Conservation (phyloP, 2,329 filamentous ascomycete species). For the Helotiales sp. region DNA sequence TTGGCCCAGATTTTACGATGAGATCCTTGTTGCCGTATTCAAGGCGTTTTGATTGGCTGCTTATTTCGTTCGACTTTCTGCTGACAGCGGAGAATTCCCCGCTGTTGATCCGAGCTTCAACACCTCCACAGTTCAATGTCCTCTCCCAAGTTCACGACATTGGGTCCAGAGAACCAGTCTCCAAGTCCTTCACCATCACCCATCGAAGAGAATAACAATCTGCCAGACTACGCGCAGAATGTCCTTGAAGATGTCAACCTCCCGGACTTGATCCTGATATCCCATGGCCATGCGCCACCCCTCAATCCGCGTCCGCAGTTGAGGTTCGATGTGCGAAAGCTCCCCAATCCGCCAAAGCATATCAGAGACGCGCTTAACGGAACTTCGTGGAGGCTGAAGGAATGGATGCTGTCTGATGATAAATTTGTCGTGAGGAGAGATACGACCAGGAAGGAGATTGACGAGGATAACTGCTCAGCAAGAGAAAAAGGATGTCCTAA, state of each 20-base stretch:
- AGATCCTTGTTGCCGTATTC: conserved; percentile 2
- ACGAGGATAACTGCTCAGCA: conserved; percentile 2
- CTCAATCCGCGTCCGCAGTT: conserved; percentile 26
- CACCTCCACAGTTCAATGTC: neutral
- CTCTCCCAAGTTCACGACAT: neutral
- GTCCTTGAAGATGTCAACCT: conserved; percentile 8
- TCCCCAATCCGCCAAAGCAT: conserved; percentile 32
- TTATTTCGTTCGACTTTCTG: neutral
- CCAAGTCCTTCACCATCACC: neutral
- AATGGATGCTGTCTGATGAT: conserved; percentile 28
- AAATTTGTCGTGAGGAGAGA: conserved; percentile 24
- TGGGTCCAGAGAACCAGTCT: neutral
- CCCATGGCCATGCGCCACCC: conserved; percentile 28
- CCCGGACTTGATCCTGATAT: conserved; percentile 25
- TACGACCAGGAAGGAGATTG: conserved; percentile 23
- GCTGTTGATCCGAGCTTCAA: neutral
- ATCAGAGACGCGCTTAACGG: conserved; percentile 31
- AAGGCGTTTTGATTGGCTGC: neutral
- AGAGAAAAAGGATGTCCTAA: conserved; percentile 8
- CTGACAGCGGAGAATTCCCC: neutral
- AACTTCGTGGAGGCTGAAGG: conserved; percentile 24
- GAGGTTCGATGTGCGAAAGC: conserved; percentile 28
- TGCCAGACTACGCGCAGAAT: neutral
- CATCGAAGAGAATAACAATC: neutral
- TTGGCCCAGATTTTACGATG: neutral